Conservation (phyloP, 345 rosid genomes). For the Eucalyptus tenuipes region DNA sequence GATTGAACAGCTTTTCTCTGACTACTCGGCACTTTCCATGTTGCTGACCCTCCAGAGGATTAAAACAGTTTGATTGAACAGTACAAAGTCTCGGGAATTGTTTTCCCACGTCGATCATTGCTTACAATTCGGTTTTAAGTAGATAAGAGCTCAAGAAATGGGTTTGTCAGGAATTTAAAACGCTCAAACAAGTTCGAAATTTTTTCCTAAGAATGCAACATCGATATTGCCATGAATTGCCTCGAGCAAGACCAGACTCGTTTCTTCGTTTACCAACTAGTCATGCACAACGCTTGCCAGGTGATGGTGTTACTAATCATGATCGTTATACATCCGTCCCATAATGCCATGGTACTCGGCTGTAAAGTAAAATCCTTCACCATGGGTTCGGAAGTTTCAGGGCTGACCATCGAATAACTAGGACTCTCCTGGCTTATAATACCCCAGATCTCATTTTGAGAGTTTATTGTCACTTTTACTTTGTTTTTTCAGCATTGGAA, state of each 20-base stretch:
- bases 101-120: background rate
- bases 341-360: too few relatives aligned
- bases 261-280: background rate
- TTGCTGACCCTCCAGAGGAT: background rate
- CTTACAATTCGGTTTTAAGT: background rate
- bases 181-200: too few relatives aligned
- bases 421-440: background rate
- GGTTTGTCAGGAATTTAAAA: background rate
- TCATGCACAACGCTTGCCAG: background rate
- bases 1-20: background rate
- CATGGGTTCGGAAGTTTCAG: background rate
- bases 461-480: background rate
- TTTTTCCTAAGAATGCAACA: background rate
- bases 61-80: background rate
- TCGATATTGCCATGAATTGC: background rate
- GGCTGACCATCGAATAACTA: background rate
- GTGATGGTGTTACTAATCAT: background rate
- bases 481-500: background rate
- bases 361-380: background rate
- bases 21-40: background rate
- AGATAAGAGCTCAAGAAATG: background rate
- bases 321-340: background rate
- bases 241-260: background rate
- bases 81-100: background rate
- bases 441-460: background rate